phyloP scores from a whole-genome alignment of 2,329 filamentous ascomycete genomes.

The Xylariaceae sp. region DNA sequence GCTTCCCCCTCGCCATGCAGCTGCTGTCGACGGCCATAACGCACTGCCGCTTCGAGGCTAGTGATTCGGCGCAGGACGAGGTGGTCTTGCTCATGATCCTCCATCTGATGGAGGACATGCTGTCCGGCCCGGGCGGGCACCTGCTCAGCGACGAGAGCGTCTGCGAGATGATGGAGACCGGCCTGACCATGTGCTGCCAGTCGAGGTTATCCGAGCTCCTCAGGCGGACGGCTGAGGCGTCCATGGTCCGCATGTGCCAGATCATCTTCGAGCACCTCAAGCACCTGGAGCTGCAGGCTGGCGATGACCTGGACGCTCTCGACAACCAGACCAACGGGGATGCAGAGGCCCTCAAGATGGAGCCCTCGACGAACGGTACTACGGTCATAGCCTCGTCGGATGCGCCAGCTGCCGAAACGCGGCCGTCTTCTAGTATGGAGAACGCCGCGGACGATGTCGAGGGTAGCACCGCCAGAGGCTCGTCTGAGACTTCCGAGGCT shows the following conservation, averaged over 20 bases:
- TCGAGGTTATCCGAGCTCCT: constrained; percentile 84
- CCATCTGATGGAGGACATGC: constrained; percentile 97
- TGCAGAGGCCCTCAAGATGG: constrained; percentile 75
- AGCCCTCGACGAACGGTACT: constrained; percentile 63
- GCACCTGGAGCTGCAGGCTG: constrained; percentile 70
- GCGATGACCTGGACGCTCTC: constrained; percentile 56
- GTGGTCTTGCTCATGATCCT: constrained; percentile 90
- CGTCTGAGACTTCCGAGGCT: constrained; percentile 17
- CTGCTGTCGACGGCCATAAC: constrained; percentile 90
- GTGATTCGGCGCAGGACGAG: constrained; percentile 89
- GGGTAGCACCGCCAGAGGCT: constrained; percentile 14
- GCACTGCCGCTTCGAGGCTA: constrained; percentile 95
- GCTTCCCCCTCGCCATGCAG: constrained; percentile 88
- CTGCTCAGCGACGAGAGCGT: constrained; percentile 96
- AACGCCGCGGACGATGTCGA: constrained; percentile 23
- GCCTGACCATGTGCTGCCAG: constrained; percentile 94
- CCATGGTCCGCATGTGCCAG: constrained; percentile 98
- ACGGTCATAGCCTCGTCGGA: constrained; percentile 48
- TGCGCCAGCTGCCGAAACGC: constrained; percentile 30
- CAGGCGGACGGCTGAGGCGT: constrained; percentile 84
- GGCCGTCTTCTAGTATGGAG: constrained; percentile 36
- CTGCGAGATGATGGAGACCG: constrained; percentile 99
- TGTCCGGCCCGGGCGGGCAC: constrained; percentile 85
- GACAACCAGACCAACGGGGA: constrained; percentile 61
- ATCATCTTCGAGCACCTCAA: constrained; percentile 94